Conservation (phyloP, 768 basidiomycete genomes). For the Boletus subparvulus region DNA sequence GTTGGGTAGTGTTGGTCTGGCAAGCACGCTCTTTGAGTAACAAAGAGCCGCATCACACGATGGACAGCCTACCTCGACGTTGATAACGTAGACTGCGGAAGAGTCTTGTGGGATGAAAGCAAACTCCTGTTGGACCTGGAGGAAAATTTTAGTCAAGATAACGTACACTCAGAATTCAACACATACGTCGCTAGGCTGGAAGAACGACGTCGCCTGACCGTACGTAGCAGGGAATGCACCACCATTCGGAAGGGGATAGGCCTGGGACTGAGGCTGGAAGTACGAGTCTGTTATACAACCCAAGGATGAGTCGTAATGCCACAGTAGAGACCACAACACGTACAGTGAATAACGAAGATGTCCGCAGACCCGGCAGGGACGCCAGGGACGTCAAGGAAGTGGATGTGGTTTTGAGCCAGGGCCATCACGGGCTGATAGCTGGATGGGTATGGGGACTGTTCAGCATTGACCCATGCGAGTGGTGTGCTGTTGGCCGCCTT, state of each 20-base stretch:
- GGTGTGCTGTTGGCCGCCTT: conserved; percentile 58
- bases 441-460: conserved; percentile 54
- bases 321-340: conserved; percentile 25
- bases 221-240: conserved; percentile 62
- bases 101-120: conserved; percentile 77
- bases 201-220: conserved; percentile 71
- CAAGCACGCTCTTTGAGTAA: conserved; percentile 5
- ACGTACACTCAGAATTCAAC: background rate
- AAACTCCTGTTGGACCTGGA: conserved; percentile 68
- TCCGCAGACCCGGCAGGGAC: conserved; percentile 65
- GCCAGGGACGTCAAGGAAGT: conserved; percentile 74
- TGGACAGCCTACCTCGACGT: conserved; percentile 51
- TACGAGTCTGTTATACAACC: conserved; percentile 52
- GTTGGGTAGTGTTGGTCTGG: conserved; percentile 64
- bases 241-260: conserved; percentile 49
- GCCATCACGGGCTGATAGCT: conserved; percentile 75
- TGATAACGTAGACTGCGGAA: conserved; percentile 69
- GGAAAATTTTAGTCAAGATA: background rate
- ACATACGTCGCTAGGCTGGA: conserved; percentile 52
- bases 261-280: conserved; percentile 72
- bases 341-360: conserved; percentile 89
- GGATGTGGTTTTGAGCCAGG: conserved; percentile 82
- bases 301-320: background rate
- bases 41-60: background rate
- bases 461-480: conserved; percentile 64